Percentiles rank a stretch among this genome's conserved stretches.
Conservation (phyloP, 441 rosid genomes). For the Euphorbia celastroides region DNA sequence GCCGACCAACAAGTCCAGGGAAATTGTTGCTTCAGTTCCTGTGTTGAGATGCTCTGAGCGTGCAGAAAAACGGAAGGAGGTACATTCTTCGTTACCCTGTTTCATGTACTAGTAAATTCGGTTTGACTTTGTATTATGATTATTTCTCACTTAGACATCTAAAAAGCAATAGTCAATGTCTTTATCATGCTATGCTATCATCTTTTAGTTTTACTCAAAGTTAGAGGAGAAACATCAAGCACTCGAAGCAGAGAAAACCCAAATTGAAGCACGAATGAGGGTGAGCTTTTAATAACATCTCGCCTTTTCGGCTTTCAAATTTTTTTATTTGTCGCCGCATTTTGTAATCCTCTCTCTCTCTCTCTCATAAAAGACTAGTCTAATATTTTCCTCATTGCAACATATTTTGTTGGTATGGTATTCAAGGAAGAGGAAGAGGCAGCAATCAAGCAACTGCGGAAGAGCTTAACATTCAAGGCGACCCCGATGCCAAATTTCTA, state of each 20-base stretch:
- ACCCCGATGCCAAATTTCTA: conserved; percentile 96
- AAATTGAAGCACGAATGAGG: conserved; percentile 76
- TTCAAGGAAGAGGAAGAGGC: conserved; percentile 82
- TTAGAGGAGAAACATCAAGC: conserved; percentile 91
- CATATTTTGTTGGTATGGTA: neutral
- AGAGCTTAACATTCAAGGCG: conserved; percentile 83
- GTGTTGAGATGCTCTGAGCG: conserved; percentile 66
- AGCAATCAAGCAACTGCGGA: conserved; percentile 76
- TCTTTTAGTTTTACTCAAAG: conserved; percentile 64
- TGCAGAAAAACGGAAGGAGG: conserved; percentile 92
- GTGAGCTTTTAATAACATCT: conserved; percentile 26
- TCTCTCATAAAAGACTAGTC: conserved; percentile 10
- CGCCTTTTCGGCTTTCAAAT: neutral
- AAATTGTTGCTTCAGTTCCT: conserved; percentile 51
- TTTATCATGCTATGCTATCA: conserved; percentile 24
- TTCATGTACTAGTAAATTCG: conserved; percentile 8
- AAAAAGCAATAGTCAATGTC: conserved; percentile 7
- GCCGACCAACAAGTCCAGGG: conserved; percentile 40
- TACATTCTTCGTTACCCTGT: conserved; percentile 21
- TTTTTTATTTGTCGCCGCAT: neutral
- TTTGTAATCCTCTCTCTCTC: neutral
- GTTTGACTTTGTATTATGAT: neutral
- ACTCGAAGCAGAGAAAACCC: conserved; percentile 75
- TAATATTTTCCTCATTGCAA: conserved; percentile 11
- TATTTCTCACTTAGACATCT: neutral